Conservation (phyloP, 1,284 basidiomycete species). For the Afroboletus lepidellus region DNA sequence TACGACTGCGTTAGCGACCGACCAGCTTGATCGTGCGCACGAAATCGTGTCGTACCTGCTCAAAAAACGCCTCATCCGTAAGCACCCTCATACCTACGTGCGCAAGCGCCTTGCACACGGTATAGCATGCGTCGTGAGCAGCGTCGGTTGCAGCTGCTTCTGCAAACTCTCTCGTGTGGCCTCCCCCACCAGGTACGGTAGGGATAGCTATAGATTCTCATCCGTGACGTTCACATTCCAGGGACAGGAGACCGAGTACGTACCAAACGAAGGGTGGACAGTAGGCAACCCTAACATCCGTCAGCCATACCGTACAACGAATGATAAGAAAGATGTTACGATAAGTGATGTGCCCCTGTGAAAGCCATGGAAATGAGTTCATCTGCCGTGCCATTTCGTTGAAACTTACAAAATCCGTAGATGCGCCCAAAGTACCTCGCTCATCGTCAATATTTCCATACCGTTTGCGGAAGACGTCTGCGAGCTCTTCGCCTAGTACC, state of each 20-base stretch:
- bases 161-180: slow-evolving; percentile 62
- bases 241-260: slow-evolving; percentile 5
- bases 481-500: slow-evolving; percentile 52
- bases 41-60: slow-evolving; percentile 11
- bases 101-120: slow-evolving; percentile 59
- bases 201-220: slow-evolving; percentile 45
- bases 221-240: neutral
- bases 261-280: slow-evolving; percentile 51
- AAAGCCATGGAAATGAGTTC: neutral
- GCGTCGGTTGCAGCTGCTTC: slow-evolving; percentile 49
- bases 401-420: slow-evolving; percentile 58
- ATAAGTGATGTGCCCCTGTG: slow-evolving; percentile 62
- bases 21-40: neutral
- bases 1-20: slow-evolving; percentile 6
- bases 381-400: neutral
- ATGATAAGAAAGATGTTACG: slow-evolving; percentile 35
- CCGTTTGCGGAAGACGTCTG: slow-evolving; percentile 48
- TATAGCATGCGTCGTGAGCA: slow-evolving; percentile 58
- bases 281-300: slow-evolving; percentile 39
- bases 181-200: slow-evolving; percentile 54
- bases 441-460: slow-evolving; percentile 55
- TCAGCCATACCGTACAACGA: neutral
- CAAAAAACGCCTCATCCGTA: slow-evolving; percentile 44
- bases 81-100: slow-evolving; percentile 55
- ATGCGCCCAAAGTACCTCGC: slow-evolving; percentile 58